Percentiles rank a stretch among this genome's conserved stretches.
Evolutionary conservation across 306 rosid genomes (phyloP).

Genomic region (Castanospermum australe): DNA sequence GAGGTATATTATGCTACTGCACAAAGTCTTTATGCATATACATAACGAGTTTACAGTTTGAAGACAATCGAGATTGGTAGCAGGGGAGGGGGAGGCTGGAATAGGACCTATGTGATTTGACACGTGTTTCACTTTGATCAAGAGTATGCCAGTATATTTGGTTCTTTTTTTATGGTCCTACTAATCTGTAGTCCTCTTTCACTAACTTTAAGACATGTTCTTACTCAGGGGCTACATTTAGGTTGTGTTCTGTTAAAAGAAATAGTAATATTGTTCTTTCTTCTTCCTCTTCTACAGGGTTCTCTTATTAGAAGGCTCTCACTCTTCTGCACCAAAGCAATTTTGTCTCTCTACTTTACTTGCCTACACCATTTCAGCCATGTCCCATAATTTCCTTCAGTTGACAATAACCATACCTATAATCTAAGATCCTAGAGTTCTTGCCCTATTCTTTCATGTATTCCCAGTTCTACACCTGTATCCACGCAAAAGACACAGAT

Average conservation of each 20-base stretch:
- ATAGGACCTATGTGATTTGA: neutral
- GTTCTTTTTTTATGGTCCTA: no score
- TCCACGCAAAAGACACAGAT: neutral
- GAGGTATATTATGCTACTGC: slow-evolving; percentile 53
- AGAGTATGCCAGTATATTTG: neutral
- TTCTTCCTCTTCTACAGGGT: no score
- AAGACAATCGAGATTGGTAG: neutral
- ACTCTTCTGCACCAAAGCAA: no score
- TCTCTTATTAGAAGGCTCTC: no score
- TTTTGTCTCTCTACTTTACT: no score
- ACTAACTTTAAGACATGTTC: no score
- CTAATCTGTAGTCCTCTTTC: no score
- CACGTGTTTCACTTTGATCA: neutral
- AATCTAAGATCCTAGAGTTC: neutral
- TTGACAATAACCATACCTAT: neutral
- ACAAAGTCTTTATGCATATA: neutral
- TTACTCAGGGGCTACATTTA: no score
- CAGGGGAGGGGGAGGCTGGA: neutral
- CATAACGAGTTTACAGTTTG: neutral
- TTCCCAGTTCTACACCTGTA: neutral
- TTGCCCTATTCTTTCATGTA: neutral
- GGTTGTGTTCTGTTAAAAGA: no score
- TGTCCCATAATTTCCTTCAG: no score
- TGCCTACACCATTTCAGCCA: no score
- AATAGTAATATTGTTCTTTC: no score